phyloP scores from a whole-genome alignment of 2,329 filamentous ascomycete species.

The Talaromyces sp. region DNA sequence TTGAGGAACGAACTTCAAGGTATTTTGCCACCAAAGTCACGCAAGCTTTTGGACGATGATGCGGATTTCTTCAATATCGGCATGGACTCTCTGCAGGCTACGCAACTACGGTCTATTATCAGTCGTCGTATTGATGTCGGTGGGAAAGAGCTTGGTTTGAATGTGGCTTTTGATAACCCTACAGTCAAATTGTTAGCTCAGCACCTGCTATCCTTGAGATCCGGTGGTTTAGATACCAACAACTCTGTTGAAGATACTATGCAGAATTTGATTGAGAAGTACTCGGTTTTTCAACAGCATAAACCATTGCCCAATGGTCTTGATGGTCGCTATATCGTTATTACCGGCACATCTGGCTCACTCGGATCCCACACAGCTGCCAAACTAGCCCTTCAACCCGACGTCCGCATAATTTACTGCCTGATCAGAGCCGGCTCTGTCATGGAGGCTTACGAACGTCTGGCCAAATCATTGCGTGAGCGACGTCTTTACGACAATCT shows the following conservation, averaged over 20 bases:
- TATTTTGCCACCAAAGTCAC: slow-evolving; percentile 26
- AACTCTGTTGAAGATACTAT: slow-evolving; percentile 45
- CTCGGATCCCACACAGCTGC: slow-evolving; percentile 59
- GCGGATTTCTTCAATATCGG: slow-evolving; percentile 60
- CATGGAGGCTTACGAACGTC: slow-evolving; percentile 43
- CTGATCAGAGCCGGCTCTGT: slow-evolving; percentile 51
- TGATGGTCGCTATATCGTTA: slow-evolving; percentile 35
- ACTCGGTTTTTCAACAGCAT: slow-evolving; percentile 35
- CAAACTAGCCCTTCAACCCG: slow-evolving; percentile 34
- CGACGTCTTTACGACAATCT: slow-evolving; percentile 33
- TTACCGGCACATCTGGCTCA: slow-evolving; percentile 66
- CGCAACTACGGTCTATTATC: slow-evolving; percentile 54
- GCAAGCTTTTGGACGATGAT: slow-evolving; percentile 30
- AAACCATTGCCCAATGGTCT: slow-evolving; percentile 22
- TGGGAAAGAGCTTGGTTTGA: slow-evolving; percentile 50
- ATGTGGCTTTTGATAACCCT: slow-evolving; percentile 59
- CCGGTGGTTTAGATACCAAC: slow-evolving; percentile 30
- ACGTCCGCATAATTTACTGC: slow-evolving; percentile 52
- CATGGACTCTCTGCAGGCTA: slow-evolving; percentile 58
- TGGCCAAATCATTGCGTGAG: slow-evolving; percentile 43
- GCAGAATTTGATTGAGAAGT: slow-evolving; percentile 48
- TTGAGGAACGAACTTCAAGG: slow-evolving; percentile 31
- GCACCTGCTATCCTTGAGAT: slow-evolving; percentile 45
- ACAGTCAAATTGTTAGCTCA: slow-evolving; percentile 47
- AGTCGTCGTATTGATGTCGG: slow-evolving; percentile 51